Conservation (phyloP, 179 eudicot genomes). For the Beta macrorhiza region DNA sequence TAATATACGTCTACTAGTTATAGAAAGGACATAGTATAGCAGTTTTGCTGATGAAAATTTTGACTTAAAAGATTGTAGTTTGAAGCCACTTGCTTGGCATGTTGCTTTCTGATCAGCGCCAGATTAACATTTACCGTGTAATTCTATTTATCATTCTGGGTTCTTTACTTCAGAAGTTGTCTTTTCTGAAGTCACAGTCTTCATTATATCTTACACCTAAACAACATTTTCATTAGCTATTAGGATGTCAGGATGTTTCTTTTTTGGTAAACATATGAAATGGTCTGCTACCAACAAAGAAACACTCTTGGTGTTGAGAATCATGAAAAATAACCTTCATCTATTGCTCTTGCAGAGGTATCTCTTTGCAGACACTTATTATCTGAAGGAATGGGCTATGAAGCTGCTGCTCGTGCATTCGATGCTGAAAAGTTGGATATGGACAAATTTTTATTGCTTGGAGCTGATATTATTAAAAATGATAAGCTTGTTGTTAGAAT, state of each 20-base stretch:
- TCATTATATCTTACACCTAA: background rate
- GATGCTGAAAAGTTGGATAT: constrained; percentile 39
- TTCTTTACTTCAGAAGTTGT: background rate
- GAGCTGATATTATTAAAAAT: constrained; percentile 32
- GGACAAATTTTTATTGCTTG: constrained; percentile 33
- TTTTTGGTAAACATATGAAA: background rate
- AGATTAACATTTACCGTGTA: background rate
- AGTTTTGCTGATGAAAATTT: background rate
- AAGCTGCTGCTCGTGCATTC: constrained; percentile 50
- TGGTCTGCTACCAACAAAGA: constrained; percentile 1
- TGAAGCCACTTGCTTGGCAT: background rate
- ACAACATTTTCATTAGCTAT: background rate
- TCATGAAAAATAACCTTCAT: background rate
- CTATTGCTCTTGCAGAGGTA: constrained; percentile 40
- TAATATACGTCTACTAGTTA: background rate
- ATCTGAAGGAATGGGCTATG: constrained; percentile 54
- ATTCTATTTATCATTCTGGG: background rate
- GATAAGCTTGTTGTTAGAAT: constrained; percentile 51
- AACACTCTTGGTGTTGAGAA: background rate
- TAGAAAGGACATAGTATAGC: background rate
- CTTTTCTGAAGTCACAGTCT: background rate
- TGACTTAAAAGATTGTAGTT: background rate
- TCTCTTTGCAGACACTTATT: constrained; percentile 50
- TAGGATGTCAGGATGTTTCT: background rate
- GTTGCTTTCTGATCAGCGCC: background rate